Evolutionary conservation across 495 filamentous ascomycete species (phyloP).

Genomic region (Neurospora pannonica): DNA sequence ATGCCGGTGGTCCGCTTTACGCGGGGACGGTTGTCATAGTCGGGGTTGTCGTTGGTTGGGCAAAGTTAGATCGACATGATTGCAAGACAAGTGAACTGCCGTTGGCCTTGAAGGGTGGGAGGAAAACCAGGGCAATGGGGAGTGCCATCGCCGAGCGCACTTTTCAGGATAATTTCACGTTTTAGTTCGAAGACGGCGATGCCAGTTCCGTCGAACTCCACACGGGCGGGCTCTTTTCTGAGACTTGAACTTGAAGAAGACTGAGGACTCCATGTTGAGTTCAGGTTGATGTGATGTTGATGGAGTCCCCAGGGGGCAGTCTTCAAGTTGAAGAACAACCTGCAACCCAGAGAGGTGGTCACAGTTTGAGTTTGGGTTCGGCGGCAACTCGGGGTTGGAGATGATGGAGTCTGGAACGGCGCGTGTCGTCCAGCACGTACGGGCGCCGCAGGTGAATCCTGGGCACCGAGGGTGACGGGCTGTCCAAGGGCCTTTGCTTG

Average conservation of each 20-base stretch:
- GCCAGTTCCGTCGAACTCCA: constrained; percentile 95
- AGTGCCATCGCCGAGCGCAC: constrained; percentile 88
- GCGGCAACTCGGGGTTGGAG: not conserved
- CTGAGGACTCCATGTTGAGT: constrained; percentile 81
- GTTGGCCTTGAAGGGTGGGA: too few relatives aligned
- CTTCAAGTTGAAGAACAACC: not conserved
- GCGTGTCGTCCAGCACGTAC: not conserved
- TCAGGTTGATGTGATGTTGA: constrained; percentile 1
- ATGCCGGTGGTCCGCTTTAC: constrained; percentile 96
- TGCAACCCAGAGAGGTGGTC: not conserved
- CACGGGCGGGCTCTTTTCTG: constrained; percentile 88
- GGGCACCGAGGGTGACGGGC: not conserved
- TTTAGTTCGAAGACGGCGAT: constrained; percentile 99
- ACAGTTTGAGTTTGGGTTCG: not conserved
- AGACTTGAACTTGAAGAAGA: constrained; percentile 99
- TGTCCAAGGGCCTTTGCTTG: not conserved
- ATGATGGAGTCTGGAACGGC: not conserved
- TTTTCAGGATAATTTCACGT: constrained; percentile 90
- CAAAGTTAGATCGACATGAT: constrained; percentile 96
- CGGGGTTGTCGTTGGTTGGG: constrained; percentile 94
- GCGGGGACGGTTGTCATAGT: constrained; percentile 80
- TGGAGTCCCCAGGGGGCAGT: too few relatives aligned
- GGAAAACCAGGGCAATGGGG: too few relatives aligned
- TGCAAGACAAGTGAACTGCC: too few relatives aligned
- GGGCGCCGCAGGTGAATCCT: not conserved